A percentile compares a stretch with the other conserved stretches of the same genome.
Conservation (phyloP, 2,329 filamentous ascomycete genomes). For the Delphinella strobiligena region DNA sequence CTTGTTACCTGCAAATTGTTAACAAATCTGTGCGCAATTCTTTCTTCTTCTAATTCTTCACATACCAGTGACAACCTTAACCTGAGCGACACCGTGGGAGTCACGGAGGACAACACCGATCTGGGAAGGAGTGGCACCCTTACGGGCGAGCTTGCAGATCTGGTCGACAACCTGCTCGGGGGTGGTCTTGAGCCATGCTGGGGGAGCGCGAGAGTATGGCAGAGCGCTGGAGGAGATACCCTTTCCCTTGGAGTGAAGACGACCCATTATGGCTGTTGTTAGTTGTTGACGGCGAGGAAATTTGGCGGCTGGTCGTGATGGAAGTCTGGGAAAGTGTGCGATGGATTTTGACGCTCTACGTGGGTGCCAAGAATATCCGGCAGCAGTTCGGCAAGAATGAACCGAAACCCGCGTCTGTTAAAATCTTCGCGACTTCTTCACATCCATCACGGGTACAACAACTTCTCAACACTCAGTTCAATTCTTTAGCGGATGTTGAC, state of each 20-base stretch:
- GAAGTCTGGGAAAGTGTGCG: too few relatives aligned
- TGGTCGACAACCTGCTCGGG: slow-evolving; percentile 97
- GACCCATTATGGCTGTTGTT: slow-evolving; percentile 64
- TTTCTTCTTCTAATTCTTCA: slow-evolving; percentile 3
- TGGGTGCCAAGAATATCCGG: too few relatives aligned
- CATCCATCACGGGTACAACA: too few relatives aligned
- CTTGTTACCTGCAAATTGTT: slow-evolving; percentile 68
- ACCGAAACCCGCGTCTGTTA: too few relatives aligned
- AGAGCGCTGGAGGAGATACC: slow-evolving; percentile 92
- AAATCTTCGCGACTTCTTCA: too few relatives aligned
- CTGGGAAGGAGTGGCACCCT: slow-evolving; percentile 96
- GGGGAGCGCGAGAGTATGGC: slow-evolving; percentile 88
- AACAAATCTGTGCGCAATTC: slow-evolving; percentile 7
- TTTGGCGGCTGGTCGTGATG: slow-evolving; percentile 7
- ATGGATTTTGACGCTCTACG: too few relatives aligned
- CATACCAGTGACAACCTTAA: slow-evolving; percentile 93
- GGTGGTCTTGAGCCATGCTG: slow-evolving; percentile 97
- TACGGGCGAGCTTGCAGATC: slow-evolving; percentile 98
- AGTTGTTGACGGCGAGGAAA: slow-evolving; percentile 15
- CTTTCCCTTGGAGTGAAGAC: slow-evolving; percentile 99
- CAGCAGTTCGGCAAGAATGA: too few relatives aligned
- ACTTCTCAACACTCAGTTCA: too few relatives aligned
- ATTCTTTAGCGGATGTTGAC: too few relatives aligned
- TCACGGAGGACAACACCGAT: slow-evolving; percentile 98
- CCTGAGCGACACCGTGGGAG: slow-evolving; percentile 94